Conservation (phyloP, 805 yeast genomes). For the Ogataea henricii region DNA sequence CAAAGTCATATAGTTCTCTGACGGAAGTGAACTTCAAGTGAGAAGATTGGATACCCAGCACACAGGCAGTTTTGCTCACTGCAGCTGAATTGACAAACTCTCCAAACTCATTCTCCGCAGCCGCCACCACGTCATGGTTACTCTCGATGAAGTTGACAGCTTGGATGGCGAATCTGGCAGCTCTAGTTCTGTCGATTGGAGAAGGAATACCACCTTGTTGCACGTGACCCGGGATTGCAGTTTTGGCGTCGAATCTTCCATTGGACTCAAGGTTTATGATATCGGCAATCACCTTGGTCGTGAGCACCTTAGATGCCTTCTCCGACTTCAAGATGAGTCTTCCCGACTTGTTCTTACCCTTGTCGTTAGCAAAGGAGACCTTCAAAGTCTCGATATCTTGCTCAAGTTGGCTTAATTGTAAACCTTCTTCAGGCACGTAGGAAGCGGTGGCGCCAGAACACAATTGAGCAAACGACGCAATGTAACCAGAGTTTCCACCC, state of each 20-base stretch:
- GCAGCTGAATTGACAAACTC: constrained; percentile 30
- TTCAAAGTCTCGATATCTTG: constrained; percentile 64
- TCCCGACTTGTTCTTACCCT: constrained; percentile 69
- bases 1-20: constrained; percentile 78
- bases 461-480: constrained; percentile 68
- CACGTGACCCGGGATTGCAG: constrained; percentile 85
- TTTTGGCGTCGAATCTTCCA: constrained; percentile 71
- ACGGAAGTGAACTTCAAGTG: constrained; percentile 75
- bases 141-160: constrained; percentile 71
- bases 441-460: constrained; percentile 74
- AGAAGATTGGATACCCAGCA: constrained; percentile 79
- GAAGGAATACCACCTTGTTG: constrained; percentile 84
- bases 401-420: constrained; percentile 59
- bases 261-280: constrained; percentile 64
- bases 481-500: constrained; percentile 83
- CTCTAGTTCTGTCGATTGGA: constrained; percentile 75
- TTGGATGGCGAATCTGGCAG: constrained; percentile 68
- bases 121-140: constrained; percentile 19
- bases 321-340: constrained; percentile 68
- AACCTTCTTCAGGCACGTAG: constrained; percentile 74
- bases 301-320: constrained; percentile 65
- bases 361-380: constrained; percentile 58
- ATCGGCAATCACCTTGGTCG: constrained; percentile 69
- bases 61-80: constrained; percentile 63
- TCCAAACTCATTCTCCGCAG: constrained; percentile 31